phyloP scores from a whole-genome alignment of 768 basidiomycete genomes.

The Roridomyces roridus region DNA sequence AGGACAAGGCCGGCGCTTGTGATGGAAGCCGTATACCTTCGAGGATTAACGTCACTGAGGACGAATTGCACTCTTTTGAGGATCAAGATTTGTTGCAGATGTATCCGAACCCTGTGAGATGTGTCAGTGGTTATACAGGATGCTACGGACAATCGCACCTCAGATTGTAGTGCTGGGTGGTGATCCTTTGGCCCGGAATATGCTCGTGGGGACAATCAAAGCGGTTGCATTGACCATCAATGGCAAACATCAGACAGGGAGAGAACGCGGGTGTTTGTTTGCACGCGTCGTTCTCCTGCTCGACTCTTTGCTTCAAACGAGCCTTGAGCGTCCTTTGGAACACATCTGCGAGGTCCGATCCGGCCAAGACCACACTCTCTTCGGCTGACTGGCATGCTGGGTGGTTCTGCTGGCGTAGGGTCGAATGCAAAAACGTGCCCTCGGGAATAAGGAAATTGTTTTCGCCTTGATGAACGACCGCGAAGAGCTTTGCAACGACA shows the following conservation, averaged over 20 bases:
- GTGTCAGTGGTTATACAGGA: too few relatives aligned
- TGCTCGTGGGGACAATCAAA: slow-evolving; percentile 45
- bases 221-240: slow-evolving; percentile 39
- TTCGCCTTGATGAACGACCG: slow-evolving; percentile 8
- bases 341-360: slow-evolving; percentile 26
- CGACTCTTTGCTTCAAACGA: slow-evolving; percentile 35
- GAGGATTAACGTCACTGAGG: slow-evolving; percentile 21
- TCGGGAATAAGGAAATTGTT: slow-evolving; percentile 21
- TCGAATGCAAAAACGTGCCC: slow-evolving; percentile 14
- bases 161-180: slow-evolving; percentile 42
- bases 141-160: too few relatives aligned
- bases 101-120: slow-evolving; percentile 48
- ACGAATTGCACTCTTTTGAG: slow-evolving; percentile 38
- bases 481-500: slow-evolving; percentile 12
- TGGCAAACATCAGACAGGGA: slow-evolving; percentile 43
- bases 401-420: background rate
- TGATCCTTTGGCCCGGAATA: slow-evolving; percentile 28
- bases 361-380: slow-evolving; percentile 19
- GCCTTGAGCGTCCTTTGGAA: slow-evolving; percentile 32
- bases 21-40: slow-evolving; percentile 23
- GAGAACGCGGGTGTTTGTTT: slow-evolving; percentile 36
- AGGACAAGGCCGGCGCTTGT: background rate
- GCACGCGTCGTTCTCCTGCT: slow-evolving; percentile 40
- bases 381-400: background rate
- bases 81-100: slow-evolving; percentile 57